Evolutionary conservation across 306 rosid genomes (phyloP), one percentile per base, ranked within the genome.

Genomic region (Rosa multiflora): DNA sequence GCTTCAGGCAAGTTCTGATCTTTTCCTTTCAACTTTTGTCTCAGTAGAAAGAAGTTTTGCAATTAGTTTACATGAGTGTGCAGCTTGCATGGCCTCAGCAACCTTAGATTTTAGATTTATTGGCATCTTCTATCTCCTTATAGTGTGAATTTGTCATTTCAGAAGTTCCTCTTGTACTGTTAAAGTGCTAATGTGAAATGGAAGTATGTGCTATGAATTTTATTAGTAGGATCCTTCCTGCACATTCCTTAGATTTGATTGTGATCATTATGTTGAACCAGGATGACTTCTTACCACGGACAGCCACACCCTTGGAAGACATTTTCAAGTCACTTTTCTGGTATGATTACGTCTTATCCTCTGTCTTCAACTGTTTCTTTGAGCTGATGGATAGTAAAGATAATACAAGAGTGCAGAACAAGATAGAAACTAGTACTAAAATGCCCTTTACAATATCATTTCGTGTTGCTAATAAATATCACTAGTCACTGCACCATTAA

Each of bases 261-360:
- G 12, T 72, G 74, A 49, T 82, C 44, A 55, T 82, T 78, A 74
- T 78, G 61, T 53, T 76, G 83, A 67, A 81, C 81, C 90, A 94
- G 98, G 98, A 94, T 88, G 98, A 94, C 86, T 94, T 94, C 87
- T 87, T 94, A 75, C 97, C 98, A 15, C 88, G 98, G 87, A 94
- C 97, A 12, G 98, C 98, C 73, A 94, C 98, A 58, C 98, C 98
- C 67, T 86, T 94, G 90, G 98, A 94, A 87, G 98, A 94, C 88
- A 90, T 94, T 81, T 94, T 92, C 89, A 94, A 91, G 91, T 94
- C 97, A 74, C 85, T 94, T 83, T 90, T 92, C 91, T 94, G 98
- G 98, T 94, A 94, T 71, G 67, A 70, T 64, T 58, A 61, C 35
- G 82, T 70, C 59, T 68, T 39, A 20, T 75, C 81, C 21, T 66